These are phyloP conservation scores for Lolium perenne DNA, from an alignment of 176 grass and related monocot genomes.

Conservation along the genomic window DNA sequence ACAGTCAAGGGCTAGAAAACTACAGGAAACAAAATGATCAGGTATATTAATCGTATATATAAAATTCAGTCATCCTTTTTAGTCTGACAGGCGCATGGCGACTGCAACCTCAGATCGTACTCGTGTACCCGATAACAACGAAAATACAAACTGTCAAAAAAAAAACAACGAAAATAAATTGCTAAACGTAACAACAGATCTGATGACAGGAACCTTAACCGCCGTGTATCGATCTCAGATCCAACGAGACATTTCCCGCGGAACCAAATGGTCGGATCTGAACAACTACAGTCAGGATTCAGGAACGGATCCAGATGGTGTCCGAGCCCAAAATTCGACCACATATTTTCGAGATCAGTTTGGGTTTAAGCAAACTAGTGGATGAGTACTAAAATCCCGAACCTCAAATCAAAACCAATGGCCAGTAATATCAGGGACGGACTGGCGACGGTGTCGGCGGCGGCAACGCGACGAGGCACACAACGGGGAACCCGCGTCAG, in stretches of 20 bases:
- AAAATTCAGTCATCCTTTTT: neutral
- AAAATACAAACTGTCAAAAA: no score
- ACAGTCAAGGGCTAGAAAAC: neutral
- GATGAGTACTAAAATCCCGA: neutral
- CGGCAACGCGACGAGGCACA: neutral
- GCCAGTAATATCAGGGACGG: neutral
- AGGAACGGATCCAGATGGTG: neutral
- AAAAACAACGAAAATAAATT: neutral
- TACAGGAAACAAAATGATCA: neutral
- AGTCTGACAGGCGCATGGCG: neutral
- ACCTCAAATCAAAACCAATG: neutral
- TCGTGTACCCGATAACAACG: neutral
- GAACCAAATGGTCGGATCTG: slow-evolving; percentile 22
- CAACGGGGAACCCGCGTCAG: neutral
- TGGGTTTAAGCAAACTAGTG: neutral
- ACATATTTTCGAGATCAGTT: neutral
- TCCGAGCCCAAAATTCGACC: neutral
- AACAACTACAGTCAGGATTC: neutral
- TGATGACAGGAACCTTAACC: neutral
- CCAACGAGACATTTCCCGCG: neutral
- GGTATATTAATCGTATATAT: no score
- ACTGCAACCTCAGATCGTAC: neutral
- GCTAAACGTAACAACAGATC: neutral
- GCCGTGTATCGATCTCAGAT: neutral
- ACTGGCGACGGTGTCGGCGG: neutral